Base-by-base conservation (phyloP, 306 rosid species). In the Mucuna pruriens region DNA sequence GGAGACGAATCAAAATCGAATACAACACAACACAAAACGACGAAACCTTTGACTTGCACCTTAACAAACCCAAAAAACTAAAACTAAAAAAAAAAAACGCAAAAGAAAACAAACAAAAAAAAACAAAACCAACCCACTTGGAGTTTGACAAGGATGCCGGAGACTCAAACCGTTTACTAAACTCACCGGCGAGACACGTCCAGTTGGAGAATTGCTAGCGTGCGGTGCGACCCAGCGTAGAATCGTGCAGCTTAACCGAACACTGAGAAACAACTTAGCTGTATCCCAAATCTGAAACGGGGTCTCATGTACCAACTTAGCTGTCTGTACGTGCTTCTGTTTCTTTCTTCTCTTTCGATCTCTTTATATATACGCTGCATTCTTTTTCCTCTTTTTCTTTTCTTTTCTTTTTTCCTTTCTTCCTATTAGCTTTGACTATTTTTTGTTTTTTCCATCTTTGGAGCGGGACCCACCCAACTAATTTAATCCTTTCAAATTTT, bases 271-370 rank as follows among this genome's bases (percentile, higher is more conserved):
- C 38, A 15, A 44, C 6, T 49, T 68, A 68, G 58, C 78, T 79
- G 73, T 71, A 71, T 45, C 71, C 58, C 62, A 58, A 80, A 80
- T 80, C 77, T 42, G 84, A 71, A 71, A 80, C 54, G 71, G 31
- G 39, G 2, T 45, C 33, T 52, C 51, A 33, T 3, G 73, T 29
- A 70, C 60, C 36, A 68, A 44, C 63, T 57, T 51, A 69, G 79
- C 34, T 80, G 79, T 72, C 51, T 71, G 25, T 80, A 71, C 78
- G 78, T 80, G 71, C 16, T 9, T 55, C 58, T 40, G 23, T 23
- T 52, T 66, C 25, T 25, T 7, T 0, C 25, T 11, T 57, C 68
- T 17, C 42, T 48, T 31, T 45, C 36, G 16, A 48, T 64, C 42
- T 64, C 82, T 40, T 69, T 77, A 29, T 46, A 45, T 51, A 64